Evolutionary conservation across 2,329 filamentous ascomycete genomes (phyloP), one percentile per base, ranked within the genome.

Genomic region (Sporothrix phasma): DNA sequence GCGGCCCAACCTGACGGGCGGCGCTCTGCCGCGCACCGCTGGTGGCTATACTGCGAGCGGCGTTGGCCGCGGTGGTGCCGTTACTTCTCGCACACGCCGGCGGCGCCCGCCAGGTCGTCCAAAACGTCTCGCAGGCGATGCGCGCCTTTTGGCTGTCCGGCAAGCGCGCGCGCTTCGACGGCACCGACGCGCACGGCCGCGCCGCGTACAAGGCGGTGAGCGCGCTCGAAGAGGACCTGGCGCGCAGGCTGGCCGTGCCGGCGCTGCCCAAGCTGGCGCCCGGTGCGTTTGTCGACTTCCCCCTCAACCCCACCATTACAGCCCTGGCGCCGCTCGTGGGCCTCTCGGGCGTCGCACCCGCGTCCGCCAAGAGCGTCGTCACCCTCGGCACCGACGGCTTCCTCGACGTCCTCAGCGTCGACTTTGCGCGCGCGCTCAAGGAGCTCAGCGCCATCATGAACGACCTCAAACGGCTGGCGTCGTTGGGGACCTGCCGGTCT

Each of bases 71-170:
- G 86, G 89, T 69, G 89, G 88, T 51, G 85, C 87, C 84, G 93
- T 69, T 93, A 93, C 78, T 97, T 97, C 77, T 95, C 91, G 1
- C 92, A 97, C 76, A 84, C 86, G 0, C 91, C 93, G 1, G 88
- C 90, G 10, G 85, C 88, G 7, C 92, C 91, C 45, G 91, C 92
- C 90, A 97, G 74, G 91, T 97, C 54, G 84, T 97, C 61, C 89
- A 94, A 74, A 96, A 96, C 75, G 93, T 97, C n/a, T 96, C 91
- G 13, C 87, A 92, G 70, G 94, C 92, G 5, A 87, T 97, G 71
- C 86, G 94, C 62, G 92, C 92, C 13, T 97, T 99, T 76, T 88
- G 90, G 77, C 81, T 96, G n/a, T 92, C 89, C 0, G 94, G 94
- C 0, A 86, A 96, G 71, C 94, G 92, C 74, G 87, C 89, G 10